Conservation (phyloP, 208 protist genomes). For the Trypanosoma cruzi region DNA sequence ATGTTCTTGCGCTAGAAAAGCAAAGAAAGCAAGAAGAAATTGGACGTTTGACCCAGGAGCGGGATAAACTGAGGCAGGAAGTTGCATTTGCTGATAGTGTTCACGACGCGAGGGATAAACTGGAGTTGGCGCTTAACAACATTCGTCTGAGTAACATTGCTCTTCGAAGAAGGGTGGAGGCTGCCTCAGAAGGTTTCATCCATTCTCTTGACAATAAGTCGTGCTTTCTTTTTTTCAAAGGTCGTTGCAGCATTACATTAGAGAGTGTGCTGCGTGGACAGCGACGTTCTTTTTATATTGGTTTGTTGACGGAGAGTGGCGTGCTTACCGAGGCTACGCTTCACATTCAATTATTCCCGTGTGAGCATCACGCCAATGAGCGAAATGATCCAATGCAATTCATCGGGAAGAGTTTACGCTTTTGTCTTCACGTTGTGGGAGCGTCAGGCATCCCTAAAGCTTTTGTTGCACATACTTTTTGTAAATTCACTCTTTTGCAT, state of each 20-base stretch:
- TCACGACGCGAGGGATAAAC: constrained; percentile 16
- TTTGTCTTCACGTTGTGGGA: constrained; percentile 72
- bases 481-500: constrained; percentile 55
- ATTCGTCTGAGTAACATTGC: constrained; percentile 63
- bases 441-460: constrained; percentile 51
- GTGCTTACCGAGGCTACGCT: constrained; percentile 42
- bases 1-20: constrained; percentile 29
- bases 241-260: constrained; percentile 50
- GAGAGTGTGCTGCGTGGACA: constrained; percentile 50
- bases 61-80: constrained; percentile 40
- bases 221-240: constrained; percentile 66
- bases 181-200: constrained; percentile 34
- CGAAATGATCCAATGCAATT: constrained; percentile 37
- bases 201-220: constrained; percentile 54
- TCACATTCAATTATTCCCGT: constrained; percentile 62
- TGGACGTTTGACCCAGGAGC: constrained; percentile 44
- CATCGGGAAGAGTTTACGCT: constrained; percentile 46
- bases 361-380: constrained; percentile 12
- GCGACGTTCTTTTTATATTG: constrained; percentile 37
- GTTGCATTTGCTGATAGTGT: constrained; percentile 32
- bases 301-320: constrained; percentile 46
- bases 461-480: constrained; percentile 53
- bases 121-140: constrained; percentile 38
- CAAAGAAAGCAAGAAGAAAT: constrained; percentile 42
- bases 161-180: constrained; percentile 57